Percentiles rank a stretch among this genome's conserved stretches.
phyloP scores from a whole-genome alignment of 441 rosid species.

The Oxalis stricta region DNA sequence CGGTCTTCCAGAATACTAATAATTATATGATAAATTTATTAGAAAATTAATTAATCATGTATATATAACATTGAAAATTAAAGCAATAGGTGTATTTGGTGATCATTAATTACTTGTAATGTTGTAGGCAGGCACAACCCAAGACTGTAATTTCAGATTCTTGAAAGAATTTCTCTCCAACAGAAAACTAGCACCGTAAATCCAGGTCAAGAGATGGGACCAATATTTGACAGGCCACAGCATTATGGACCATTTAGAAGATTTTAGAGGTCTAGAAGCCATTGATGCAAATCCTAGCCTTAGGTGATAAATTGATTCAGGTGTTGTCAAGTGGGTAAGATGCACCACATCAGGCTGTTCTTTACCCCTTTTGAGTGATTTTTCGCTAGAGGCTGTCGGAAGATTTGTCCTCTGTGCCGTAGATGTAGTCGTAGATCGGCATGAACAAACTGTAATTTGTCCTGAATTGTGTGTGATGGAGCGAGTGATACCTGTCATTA shows the following conservation, averaged over 20 bases:
- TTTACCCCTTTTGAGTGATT: constrained; percentile 16
- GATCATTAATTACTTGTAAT: constrained; percentile 28
- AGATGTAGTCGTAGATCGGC: constrained; percentile 43
- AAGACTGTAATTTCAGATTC: constrained; percentile 41
- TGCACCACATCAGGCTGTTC: constrained; percentile 40
- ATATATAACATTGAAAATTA: too few relatives aligned
- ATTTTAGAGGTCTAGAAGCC: constrained; percentile 25
- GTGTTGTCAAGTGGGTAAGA: constrained; percentile 35
- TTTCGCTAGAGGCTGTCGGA: constrained; percentile 19
- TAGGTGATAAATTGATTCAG: constrained; percentile 30
- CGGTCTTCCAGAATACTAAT: neutral
- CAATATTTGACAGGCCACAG: constrained; percentile 37
- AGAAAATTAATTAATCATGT: neutral
- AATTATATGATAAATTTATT: neutral
- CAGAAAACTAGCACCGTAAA: constrained; percentile 23
- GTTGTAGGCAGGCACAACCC: constrained; percentile 53
- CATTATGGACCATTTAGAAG: constrained; percentile 20
- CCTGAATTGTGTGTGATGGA: constrained; percentile 50
- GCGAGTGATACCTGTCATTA: constrained; percentile 34
- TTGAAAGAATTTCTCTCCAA: constrained; percentile 31
- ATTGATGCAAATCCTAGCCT: constrained; percentile 31
- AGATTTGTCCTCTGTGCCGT: constrained; percentile 30
- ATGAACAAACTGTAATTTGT: constrained; percentile 44
- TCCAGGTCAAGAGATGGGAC: constrained; percentile 19
- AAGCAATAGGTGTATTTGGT: too few relatives aligned